phyloP scores from a whole-genome alignment of 2,329 filamentous ascomycete species.

The Fusarium siculi region DNA sequence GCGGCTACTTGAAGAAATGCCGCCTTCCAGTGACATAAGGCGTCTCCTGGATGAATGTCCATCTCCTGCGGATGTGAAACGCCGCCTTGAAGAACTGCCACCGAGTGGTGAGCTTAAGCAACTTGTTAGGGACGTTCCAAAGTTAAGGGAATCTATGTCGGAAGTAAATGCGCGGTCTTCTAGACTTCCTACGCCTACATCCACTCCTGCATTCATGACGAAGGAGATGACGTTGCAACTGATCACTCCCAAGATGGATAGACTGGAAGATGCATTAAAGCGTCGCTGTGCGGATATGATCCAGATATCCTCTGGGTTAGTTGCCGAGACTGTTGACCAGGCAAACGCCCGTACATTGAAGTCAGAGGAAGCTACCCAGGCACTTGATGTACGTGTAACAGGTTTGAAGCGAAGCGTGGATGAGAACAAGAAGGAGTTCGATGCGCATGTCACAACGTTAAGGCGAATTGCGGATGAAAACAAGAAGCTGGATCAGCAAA shows the following conservation, averaged over 20 bases:
- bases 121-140: slow-evolving; percentile 8
- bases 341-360: slow-evolving; percentile 25
- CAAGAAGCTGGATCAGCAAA: not conserved
- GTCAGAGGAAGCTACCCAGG: slow-evolving; percentile 16
- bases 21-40: not conserved
- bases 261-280: slow-evolving; percentile 16
- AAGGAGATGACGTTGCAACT: slow-evolving; percentile 19
- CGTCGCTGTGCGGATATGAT: not conserved
- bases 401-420: slow-evolving; percentile 1
- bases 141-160: slow-evolving; percentile 3
- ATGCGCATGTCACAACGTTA: not conserved
- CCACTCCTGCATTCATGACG: not conserved
- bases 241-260: slow-evolving; percentile 9
- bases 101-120: slow-evolving; percentile 1
- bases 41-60: slow-evolving; percentile 1
- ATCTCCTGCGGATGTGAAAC: not conserved
- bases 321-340: slow-evolving; percentile 37
- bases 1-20: not conserved
- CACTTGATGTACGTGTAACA: not conserved
- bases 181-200: not conserved
- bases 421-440: not conserved
- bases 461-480: not conserved
- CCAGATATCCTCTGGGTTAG: slow-evolving; percentile 3
- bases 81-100: slow-evolving; percentile 16
- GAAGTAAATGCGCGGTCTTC: not conserved